Evolutionary conservation across 108 stramenopile genomes (phyloP).

Genomic region (Schizochytrium sp.): DNA sequence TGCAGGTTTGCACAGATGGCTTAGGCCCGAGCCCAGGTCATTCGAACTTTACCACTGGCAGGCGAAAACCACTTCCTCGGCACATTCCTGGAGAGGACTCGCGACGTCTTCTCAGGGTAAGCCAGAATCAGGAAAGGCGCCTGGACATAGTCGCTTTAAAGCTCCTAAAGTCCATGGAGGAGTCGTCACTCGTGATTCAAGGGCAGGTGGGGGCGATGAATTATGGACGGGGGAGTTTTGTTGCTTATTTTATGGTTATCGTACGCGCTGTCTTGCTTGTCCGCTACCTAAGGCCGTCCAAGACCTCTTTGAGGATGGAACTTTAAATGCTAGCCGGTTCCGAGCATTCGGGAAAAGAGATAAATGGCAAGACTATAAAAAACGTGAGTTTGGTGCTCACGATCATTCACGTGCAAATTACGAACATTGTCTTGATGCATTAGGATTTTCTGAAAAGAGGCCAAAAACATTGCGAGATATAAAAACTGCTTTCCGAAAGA

Average conservation of each 20-base stretch:
- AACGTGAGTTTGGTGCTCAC: background rate
- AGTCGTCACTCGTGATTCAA: background rate
- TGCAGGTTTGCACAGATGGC: no score
- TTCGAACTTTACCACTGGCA: no score
- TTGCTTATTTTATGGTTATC: slow-evolving; percentile 44
- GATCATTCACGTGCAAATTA: background rate
- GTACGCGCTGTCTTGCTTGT: slow-evolving; percentile 16
- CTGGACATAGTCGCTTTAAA: background rate
- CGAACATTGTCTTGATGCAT: background rate
- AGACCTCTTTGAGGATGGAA: slow-evolving; percentile 49
- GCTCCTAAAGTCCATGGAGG: background rate
- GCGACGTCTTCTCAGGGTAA: no score
- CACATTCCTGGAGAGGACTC: no score
- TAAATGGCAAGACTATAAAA: background rate
- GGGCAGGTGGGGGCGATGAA: background rate
- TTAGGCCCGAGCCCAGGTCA: no score
- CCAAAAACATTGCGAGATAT: background rate
- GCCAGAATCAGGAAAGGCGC: background rate
- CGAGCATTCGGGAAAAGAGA: slow-evolving; percentile 22
- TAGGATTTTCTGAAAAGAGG: background rate
- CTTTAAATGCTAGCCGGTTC: background rate
- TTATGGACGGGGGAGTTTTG: slow-evolving; percentile 54
- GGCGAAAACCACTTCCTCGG: no score
- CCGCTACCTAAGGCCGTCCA: slow-evolving; percentile 44
- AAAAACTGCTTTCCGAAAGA: background rate